phyloP scores from a whole-genome alignment of 108 stramenopile genomes.

The Poteriospumella lacustris region DNA sequence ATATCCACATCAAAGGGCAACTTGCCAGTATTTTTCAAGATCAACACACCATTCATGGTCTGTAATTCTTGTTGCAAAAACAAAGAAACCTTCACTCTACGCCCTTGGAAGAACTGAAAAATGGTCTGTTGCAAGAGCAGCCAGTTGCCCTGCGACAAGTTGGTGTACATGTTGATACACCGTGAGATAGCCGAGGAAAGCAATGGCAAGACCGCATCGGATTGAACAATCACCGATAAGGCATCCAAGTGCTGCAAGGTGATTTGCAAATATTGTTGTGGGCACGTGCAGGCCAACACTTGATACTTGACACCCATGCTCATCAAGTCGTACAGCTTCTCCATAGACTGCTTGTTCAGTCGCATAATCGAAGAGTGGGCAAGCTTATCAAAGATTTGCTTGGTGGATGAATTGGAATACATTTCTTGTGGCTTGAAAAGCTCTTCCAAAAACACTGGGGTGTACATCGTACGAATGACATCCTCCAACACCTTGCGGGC shows the following conservation, averaged over 20 bases:
- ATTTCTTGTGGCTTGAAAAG: constrained; percentile 59
- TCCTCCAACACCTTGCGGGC: constrained; percentile 49
- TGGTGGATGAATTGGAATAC: constrained; percentile 38
- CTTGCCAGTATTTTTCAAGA: constrained; percentile 22
- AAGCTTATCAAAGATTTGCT: constrained; percentile 51
- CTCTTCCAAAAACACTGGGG: constrained; percentile 46
- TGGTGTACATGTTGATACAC: constrained; percentile 29
- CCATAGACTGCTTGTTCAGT: constrained; percentile 57
- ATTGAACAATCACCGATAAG: constrained; percentile 32
- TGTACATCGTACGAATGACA: constrained; percentile 57
- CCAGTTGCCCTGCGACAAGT: constrained; percentile 38
- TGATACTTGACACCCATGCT: constrained; percentile 64
- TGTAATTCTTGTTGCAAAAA: constrained; percentile 51
- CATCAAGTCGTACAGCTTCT: constrained; percentile 62
- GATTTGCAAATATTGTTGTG: constrained; percentile 49
- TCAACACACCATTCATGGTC: constrained; percentile 41
- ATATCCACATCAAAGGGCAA: neutral
- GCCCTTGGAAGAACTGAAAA: constrained; percentile 43
- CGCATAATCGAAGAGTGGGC: constrained; percentile 64
- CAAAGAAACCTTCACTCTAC: constrained; percentile 47
- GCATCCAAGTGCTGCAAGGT: constrained; percentile 48
- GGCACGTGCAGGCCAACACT: constrained; percentile 40
- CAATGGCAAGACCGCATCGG: neutral
- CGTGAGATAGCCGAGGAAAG: neutral
- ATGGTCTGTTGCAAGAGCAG: constrained; percentile 34